Evolutionary conservation across 495 filamentous ascomycete species (phyloP).

Genomic region (Hypoxylon intermedium): DNA sequence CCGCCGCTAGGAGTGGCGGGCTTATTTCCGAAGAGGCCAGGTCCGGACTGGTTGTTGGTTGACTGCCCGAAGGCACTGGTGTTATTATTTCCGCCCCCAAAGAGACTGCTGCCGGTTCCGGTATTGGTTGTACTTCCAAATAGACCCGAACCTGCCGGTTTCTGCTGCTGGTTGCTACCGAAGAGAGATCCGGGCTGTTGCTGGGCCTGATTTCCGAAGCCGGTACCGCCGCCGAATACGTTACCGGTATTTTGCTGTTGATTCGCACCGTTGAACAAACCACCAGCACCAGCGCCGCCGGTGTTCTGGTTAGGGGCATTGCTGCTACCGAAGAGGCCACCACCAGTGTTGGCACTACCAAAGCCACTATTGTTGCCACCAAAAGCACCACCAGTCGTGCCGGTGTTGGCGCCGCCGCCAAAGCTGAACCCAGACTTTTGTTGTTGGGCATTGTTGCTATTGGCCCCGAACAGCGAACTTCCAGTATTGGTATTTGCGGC

Average conservation of each 20-base stretch:
- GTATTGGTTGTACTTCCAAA: conserved; percentile 50
- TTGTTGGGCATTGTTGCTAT: conserved; percentile 21
- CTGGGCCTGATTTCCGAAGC: conserved; percentile 51
- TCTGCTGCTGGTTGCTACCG: conserved; percentile 49
- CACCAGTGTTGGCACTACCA: conserved; percentile 31
- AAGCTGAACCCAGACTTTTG: conserved; percentile 47
- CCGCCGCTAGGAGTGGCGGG: conserved; percentile 53
- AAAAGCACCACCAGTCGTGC: conserved; percentile 53
- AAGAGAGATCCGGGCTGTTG: conserved; percentile 68
- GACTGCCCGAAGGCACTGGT: conserved; percentile 41
- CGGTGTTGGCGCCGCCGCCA: conserved; percentile 37
- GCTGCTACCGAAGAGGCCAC: conserved; percentile 42
- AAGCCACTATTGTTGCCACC: conserved; percentile 48
- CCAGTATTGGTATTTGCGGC: conserved; percentile 33
- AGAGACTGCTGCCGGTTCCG: conserved; percentile 54
- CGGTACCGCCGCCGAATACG: conserved; percentile 44
- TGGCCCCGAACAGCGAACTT: conserved; percentile 42
- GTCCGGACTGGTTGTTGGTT: conserved; percentile 50
- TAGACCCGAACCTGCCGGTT: conserved; percentile 47
- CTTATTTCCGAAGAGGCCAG: conserved; percentile 68
- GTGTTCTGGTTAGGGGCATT: conserved; percentile 50
- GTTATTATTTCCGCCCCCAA: conserved; percentile 46
- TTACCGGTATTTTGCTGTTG: conserved; percentile 53
- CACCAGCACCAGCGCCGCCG: conserved; percentile 27
- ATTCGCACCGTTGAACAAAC: conserved; percentile 54